Base-by-base conservation (phyloP, 805 yeast species). In the Wickerhamiella qilinensis region DNA sequence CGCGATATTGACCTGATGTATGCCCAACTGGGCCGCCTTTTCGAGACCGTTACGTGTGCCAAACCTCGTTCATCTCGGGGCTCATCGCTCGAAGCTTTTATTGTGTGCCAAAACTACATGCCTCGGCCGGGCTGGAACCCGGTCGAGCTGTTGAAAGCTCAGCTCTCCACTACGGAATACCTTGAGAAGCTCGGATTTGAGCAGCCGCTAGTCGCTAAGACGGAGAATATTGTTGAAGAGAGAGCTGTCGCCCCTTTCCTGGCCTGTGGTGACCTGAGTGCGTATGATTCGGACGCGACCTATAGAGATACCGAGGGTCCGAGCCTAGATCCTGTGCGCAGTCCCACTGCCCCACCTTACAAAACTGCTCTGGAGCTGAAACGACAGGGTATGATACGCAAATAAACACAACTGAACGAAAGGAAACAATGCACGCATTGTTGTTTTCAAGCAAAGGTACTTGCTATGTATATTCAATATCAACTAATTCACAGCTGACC, bases 261-360 rank as follows among this genome's bases (percentile, higher is more conserved):
- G 42, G 94, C 97, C 0, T 91, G 98, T 59, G 98, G 98, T 30
- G 95, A 85, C 51, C 65, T 91, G 41, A 67, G 75, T 32, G 80
- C 80, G 48, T 80, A 77, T 38, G 98, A 91, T 56, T 82, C 95
- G 0, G 98, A 91, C 59, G 98, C 98, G 1, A 88, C 97, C 0
- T 91, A 91, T 54, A 58, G 51, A 2, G 53, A 76, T 29, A 75
- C 72, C 22, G 57, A 55, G 16, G 56, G 60, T 5, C 47, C 54
- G 22, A 76, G 84, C 42, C 60, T 91, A 43, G 93, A 84, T 47
- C 98, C 98, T 0, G 93, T 91, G 9, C 97, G 91, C 52, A 66
- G 75, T 56, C 98, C 98, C 7, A 86, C 95, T 1, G 91, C 94
- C 24, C 98, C 98, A 1, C 96, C 98, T 1, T 91, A 91, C 59